Evolutionary conservation across 306 rosid species (phyloP), one percentile per base, ranked within the genome.

Genomic region (Ormosia semicastrata): DNA sequence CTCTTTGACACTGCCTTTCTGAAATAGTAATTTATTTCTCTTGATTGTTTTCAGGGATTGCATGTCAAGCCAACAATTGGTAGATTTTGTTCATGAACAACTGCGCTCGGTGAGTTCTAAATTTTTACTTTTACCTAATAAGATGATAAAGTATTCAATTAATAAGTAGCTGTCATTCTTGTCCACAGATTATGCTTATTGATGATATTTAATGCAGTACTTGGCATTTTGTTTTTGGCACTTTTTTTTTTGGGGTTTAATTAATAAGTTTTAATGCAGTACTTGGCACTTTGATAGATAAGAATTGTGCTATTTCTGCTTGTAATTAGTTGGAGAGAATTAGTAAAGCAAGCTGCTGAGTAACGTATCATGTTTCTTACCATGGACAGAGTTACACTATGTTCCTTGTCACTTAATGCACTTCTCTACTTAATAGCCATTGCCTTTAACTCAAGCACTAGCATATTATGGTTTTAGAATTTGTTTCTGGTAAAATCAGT

Each of bases 41-140:
- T 33, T 65, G 49, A 73, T 87, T 81, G 74, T 82, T 89, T 62
- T 72, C 91, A 95, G 99, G 99, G 99, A 93, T 81, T 93, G 99
- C 93, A 82, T 93, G 95, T 88, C 98, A 73, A 93, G 98, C 91
- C 99, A 95, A 83, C 96, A 95, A 76, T 78, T 93, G 85, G 98
- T 95, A 12, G 91, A 93, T 83, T 93, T 86, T 84, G 84, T 95
- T 74, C 97, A 81, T 47, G 96, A 91, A 73, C 97, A 90, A 67
- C 85, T 95, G 37, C 18, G 39, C 34, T 78, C 84, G 39, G 99
- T 95, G 74, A 88, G 95, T 85, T 54, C 36, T 36, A 11, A 29
- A 54, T 69, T 49, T 44, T 54, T 46, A 54, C 33, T 14, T 49
- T 52, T 79, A 29, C 15, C 64, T 66, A 8, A 41, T 50, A 66